Evolutionary conservation across 768 basidiomycete species (phyloP).

Genomic region (Suillus occidentalis): DNA sequence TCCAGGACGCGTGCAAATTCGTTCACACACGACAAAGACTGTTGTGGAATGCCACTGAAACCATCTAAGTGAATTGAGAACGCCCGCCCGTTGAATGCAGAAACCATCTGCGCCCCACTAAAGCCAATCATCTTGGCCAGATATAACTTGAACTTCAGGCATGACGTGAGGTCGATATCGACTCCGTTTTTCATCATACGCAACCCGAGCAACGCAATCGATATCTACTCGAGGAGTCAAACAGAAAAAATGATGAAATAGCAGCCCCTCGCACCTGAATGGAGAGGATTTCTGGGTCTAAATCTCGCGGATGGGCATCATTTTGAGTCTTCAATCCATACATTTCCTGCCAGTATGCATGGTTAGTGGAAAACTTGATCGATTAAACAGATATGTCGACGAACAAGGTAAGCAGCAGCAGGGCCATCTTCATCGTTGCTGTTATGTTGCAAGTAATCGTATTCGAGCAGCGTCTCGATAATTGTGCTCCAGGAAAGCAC

Average conservation of each 20-base stretch:
- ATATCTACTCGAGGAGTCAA: constrained; percentile 40
- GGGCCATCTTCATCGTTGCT: constrained; percentile 40
- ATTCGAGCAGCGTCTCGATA: constrained; percentile 56
- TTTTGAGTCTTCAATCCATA: constrained; percentile 41
- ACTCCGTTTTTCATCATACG: constrained; percentile 70
- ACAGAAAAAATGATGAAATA: not conserved
- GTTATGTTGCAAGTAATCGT: constrained; percentile 44
- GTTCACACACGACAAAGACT: constrained; percentile 55
- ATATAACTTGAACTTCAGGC: constrained; percentile 60
- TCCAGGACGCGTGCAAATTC: constrained; percentile 62
- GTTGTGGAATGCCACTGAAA: constrained; percentile 40
- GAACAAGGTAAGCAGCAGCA: constrained; percentile 42
- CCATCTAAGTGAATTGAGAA: constrained; percentile 58
- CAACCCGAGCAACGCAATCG: constrained; percentile 56
- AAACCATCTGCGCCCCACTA: constrained; percentile 44
- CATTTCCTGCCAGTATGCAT: constrained; percentile 36
- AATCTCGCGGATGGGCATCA: constrained; percentile 10
- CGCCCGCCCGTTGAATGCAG: constrained; percentile 45
- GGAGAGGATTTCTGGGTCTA: constrained; percentile 47
- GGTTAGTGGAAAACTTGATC: constrained; percentile 1
- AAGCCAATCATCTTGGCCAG: constrained; percentile 57
- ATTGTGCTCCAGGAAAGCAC: constrained; percentile 68
- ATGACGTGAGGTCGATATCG: constrained; percentile 45
- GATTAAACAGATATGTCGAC: constrained; percentile 10
- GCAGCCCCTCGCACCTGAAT: constrained; percentile 41